phyloP scores from a whole-genome alignment of 1,284 basidiomycete genomes.

The Ustilago lituana region DNA sequence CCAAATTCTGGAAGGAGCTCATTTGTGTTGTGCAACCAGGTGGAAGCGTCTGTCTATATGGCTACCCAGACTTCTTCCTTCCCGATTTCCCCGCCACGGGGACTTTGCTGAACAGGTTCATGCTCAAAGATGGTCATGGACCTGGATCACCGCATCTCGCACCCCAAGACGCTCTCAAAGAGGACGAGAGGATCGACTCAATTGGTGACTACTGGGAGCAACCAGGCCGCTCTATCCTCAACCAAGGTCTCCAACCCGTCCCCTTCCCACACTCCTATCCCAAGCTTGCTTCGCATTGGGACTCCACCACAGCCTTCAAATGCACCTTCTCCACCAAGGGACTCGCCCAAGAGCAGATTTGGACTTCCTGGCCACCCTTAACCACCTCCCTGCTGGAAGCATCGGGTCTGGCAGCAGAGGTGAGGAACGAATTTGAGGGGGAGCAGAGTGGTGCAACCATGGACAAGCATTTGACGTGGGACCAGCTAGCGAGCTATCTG shows the following conservation, averaged over 20 bases:
- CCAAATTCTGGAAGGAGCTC: constrained; percentile 77
- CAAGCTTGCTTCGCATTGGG: constrained; percentile 67
- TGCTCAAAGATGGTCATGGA: constrained; percentile 65
- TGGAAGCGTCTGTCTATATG: constrained; percentile 81
- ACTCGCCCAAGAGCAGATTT: constrained; percentile 18
- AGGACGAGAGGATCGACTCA: constrained; percentile 68
- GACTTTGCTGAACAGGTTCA: constrained; percentile 74
- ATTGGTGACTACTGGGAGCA: constrained; percentile 82
- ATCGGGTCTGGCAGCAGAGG: background rate
- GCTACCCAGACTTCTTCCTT: constrained; percentile 81
- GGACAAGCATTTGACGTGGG: constrained; percentile 75
- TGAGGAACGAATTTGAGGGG: constrained; percentile 5
- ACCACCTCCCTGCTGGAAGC: constrained; percentile 3
- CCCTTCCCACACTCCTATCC: constrained; percentile 72
- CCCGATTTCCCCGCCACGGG: constrained; percentile 73
- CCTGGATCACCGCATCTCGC: background rate
- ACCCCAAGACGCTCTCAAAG: background rate
- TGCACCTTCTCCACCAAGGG: constrained; percentile 31
- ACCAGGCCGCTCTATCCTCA: constrained; percentile 80
- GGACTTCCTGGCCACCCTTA: constrained; percentile 28
- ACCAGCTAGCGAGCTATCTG: constrained; percentile 76
- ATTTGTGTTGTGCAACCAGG: constrained; percentile 74
- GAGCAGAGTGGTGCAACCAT: constrained; percentile 62
- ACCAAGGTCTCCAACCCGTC: constrained; percentile 76
- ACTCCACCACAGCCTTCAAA: constrained; percentile 12